These are phyloP conservation scores for Arthrinium phaeospermum DNA, from an alignment of 2,329 filamentous ascomycete species.

Conservation along the genomic window DNA sequence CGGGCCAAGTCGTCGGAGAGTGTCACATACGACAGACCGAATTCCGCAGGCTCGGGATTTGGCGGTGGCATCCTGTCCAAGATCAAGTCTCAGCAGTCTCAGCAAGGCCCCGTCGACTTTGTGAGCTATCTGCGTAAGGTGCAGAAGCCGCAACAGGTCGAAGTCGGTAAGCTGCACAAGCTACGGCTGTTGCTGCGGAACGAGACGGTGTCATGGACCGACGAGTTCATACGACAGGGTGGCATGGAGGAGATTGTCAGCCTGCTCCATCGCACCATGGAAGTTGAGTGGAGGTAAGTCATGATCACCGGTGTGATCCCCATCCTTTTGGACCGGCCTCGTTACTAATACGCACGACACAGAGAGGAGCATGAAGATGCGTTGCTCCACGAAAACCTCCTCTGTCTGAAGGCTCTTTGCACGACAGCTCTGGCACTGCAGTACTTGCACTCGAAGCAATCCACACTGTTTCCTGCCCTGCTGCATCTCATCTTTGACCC, in stretches of 20 bases:
- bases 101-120: slow-evolving; percentile 78
- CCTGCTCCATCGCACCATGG: slow-evolving; percentile 88
- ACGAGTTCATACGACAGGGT: slow-evolving; percentile 85
- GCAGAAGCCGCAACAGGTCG: slow-evolving; percentile 80
- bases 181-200: slow-evolving; percentile 87
- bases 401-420: slow-evolving; percentile 92
- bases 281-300: slow-evolving; percentile 90
- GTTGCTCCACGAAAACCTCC: slow-evolving; percentile 86
- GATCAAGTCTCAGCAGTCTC: slow-evolving; percentile 65
- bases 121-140: slow-evolving; percentile 84
- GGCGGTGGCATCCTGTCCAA: slow-evolving; percentile 67
- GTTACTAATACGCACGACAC: slow-evolving; percentile 25
- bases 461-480: slow-evolving; percentile 82
- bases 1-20: slow-evolving; percentile 77
- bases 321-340: background rate
- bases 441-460: slow-evolving; percentile 80
- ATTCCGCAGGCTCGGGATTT: slow-evolving; percentile 55
- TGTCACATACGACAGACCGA: slow-evolving; percentile 64
- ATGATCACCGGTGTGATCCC: background rate
- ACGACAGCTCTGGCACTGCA: slow-evolving; percentile 87
- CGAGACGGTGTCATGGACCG: slow-evolving; percentile 95
- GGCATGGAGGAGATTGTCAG: slow-evolving; percentile 92
- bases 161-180: slow-evolving; percentile 96
- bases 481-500: slow-evolving; percentile 92
- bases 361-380: slow-evolving; percentile 96